Evolutionary conservation across 495 filamentous ascomycete species (phyloP).

Genomic region (Aspergillus bridgeri): DNA sequence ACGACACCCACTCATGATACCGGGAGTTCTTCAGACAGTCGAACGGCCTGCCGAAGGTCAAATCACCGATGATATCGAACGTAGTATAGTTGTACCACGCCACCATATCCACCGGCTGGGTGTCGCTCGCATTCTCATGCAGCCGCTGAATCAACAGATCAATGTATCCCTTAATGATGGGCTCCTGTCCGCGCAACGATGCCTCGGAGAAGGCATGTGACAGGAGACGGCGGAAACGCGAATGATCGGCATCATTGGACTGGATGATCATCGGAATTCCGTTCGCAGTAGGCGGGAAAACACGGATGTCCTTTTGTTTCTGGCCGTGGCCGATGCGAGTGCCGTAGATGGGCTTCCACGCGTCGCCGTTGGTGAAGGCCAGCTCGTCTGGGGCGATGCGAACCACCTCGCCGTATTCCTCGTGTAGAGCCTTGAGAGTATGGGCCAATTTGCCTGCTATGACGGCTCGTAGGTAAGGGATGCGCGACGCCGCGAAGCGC

Average conservation of each 20-base stretch:
- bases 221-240: neutral
- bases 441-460: neutral
- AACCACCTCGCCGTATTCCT: neutral
- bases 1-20: slow-evolving; percentile 24
- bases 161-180: neutral
- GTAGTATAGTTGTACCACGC: slow-evolving; percentile 46
- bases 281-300: neutral
- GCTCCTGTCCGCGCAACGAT: neutral
- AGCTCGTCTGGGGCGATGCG: slow-evolving; percentile 1
- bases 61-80: slow-evolving; percentile 59
- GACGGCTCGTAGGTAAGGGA: neutral
- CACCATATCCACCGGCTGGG: neutral
- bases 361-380: neutral
- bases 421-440: neutral
- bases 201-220: slow-evolving; percentile 1
- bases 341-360: neutral
- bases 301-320: neutral
- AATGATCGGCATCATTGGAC: neutral
- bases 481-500: neutral
- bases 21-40: slow-evolving; percentile 9
- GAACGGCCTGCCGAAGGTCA: slow-evolving; percentile 52
- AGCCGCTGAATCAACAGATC: neutral
- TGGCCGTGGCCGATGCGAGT: neutral
- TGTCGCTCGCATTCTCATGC: neutral
- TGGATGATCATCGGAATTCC: neutral